Evolutionary conservation across 2,329 filamentous ascomycete species (phyloP).

Genomic region (Pestalotiopsis sp.): DNA sequence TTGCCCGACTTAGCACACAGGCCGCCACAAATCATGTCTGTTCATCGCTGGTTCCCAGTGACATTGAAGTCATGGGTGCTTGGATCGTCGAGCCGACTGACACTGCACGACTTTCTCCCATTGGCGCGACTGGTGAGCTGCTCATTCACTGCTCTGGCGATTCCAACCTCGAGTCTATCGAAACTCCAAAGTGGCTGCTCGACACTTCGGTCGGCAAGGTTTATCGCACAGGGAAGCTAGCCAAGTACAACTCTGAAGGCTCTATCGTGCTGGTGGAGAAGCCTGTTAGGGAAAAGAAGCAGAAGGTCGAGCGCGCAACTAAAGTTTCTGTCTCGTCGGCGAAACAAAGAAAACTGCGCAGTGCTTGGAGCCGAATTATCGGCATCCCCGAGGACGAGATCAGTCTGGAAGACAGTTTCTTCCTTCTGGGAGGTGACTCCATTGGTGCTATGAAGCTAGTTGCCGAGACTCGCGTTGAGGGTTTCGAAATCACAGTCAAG

Average conservation of each 20-base stretch:
- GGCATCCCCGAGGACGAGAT: constrained; percentile 47
- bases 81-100: constrained; percentile 45
- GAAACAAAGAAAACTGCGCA: constrained; percentile 46
- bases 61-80: constrained; percentile 28
- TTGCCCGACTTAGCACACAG: constrained; percentile 31
- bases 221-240: constrained; percentile 43
- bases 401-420: constrained; percentile 59
- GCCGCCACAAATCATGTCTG: constrained; percentile 23
- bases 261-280: constrained; percentile 32
- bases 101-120: constrained; percentile 36
- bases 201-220: constrained; percentile 27
- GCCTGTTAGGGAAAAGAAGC: constrained; percentile 15
- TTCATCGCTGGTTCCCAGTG: constrained; percentile 21
- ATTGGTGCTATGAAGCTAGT: constrained; percentile 65
- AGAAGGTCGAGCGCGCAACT: constrained; percentile 25
- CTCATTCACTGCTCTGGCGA: constrained; percentile 36
- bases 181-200: constrained; percentile 32
- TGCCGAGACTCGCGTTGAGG: constrained; percentile 51
- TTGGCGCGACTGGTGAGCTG: constrained; percentile 47
- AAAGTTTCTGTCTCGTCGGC: constrained; percentile 40
- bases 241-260: constrained; percentile 36
- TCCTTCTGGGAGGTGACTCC: constrained; percentile 62
- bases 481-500: constrained; percentile 53
- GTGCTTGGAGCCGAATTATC: constrained; percentile 52
- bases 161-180: constrained; percentile 26